Conservation (phyloP, 2,329 filamentous ascomycete species). For the Paraphoma chrysanthemicola region DNA sequence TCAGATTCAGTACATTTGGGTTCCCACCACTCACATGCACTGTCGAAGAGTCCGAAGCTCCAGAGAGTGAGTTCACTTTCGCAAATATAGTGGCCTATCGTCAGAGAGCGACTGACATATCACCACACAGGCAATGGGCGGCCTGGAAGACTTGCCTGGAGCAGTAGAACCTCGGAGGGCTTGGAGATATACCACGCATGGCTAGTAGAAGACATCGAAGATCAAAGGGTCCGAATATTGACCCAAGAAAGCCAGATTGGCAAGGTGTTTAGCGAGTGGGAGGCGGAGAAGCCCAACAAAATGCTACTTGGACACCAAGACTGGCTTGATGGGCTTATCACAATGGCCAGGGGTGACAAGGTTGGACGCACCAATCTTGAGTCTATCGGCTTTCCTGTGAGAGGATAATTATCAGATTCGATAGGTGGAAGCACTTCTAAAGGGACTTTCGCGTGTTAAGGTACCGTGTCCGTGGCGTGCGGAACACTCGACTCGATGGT, state of each 20-base stretch:
- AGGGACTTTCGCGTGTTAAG: too few relatives aligned
- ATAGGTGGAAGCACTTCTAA: not conserved
- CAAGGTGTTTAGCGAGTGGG: conserved; percentile 31
- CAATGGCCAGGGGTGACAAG: conserved; percentile 24
- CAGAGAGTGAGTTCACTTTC: not conserved
- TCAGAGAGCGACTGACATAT: not conserved
- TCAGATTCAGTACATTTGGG: conserved; percentile 47
- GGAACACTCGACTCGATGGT: too few relatives aligned
- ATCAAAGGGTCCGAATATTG: conserved; percentile 40
- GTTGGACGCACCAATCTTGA: conserved; percentile 29
- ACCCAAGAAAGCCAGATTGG: conserved; percentile 48
- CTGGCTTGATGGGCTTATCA: conserved; percentile 46
- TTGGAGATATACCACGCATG: conserved; percentile 47
- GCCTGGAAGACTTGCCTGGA: conserved; percentile 25
- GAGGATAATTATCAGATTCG: not conserved
- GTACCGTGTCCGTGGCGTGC: too few relatives aligned
- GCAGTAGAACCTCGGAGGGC: conserved; percentile 26
- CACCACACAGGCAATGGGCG: conserved; percentile 22
- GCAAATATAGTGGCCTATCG: too few relatives aligned
- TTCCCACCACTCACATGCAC: conserved; percentile 40
- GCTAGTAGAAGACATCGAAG: conserved; percentile 42
- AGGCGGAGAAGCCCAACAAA: conserved; percentile 38
- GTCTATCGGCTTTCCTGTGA: conserved; percentile 15
- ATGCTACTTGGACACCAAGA: conserved; percentile 49
- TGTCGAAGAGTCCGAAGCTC: conserved; percentile 19